A percentile compares a stretch with the other conserved stretches of the same genome.
Evolutionary conservation across 306 rosid genomes (phyloP).

Genomic region (Prunus mongolica): DNA sequence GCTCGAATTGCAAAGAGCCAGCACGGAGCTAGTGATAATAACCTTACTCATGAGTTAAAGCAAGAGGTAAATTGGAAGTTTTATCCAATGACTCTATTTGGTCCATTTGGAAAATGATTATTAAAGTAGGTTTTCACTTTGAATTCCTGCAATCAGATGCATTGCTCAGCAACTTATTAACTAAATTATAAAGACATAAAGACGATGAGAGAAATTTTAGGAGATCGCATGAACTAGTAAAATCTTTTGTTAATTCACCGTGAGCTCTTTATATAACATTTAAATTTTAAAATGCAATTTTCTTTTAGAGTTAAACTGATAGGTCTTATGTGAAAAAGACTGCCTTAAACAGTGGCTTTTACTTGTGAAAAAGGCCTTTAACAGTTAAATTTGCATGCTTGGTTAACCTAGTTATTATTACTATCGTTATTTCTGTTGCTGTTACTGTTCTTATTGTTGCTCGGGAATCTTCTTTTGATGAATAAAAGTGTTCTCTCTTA

Average conservation of each 20-base stretch:
- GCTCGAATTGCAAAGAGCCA: conserved; percentile 59
- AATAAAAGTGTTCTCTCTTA: not conserved
- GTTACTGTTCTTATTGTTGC: not conserved
- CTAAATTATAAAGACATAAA: not conserved
- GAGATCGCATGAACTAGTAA: not conserved
- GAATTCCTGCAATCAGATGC: not conserved
- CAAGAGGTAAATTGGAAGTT: conserved; percentile 53
- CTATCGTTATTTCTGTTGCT: not conserved
- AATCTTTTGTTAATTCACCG: not conserved
- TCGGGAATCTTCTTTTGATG: conserved; percentile 11
- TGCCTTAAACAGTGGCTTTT: not conserved
- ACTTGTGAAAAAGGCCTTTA: not conserved
- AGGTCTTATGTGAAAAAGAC: not conserved
- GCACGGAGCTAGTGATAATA: conserved; percentile 45
- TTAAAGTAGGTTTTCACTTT: conserved; percentile 1
- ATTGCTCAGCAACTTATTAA: not conserved
- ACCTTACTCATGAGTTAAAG: conserved; percentile 46
- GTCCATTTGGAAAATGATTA: not conserved
- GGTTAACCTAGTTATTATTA: not conserved
- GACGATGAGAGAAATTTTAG: not conserved
- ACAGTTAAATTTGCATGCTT: not conserved
- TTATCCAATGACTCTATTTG: not conserved
- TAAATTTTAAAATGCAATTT: not conserved
- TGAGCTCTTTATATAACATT: not conserved
- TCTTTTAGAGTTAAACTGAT: not conserved